Evolutionary conservation across 495 filamentous ascomycete species (phyloP), one percentile per base, ranked within the genome.

Genomic region (Trichoderma gamsii): DNA sequence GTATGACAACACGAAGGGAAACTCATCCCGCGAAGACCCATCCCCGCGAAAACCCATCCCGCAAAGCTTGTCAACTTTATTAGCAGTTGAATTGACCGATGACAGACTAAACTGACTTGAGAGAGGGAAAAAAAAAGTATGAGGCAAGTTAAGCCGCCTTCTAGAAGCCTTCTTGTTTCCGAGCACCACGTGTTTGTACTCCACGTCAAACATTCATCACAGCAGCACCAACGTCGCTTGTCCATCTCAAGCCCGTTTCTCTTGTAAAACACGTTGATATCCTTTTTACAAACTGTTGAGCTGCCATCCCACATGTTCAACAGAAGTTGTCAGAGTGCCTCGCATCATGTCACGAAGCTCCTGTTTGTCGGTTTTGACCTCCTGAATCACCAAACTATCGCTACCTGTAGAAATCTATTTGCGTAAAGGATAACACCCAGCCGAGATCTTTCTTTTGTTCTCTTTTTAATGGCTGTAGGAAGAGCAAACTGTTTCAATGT

Each of bases 131-230:
- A 38, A 38, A 9, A 38, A 38, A 7, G 8, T 38, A 7, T 9
- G 8, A 38, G 35, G 35, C 35, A 38, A 38, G 35, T 38, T 38
- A 38, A 38, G 35, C 44, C 44, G 13, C 44, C 16, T 61, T 61
- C 56, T 61, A 61, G 56, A 61, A 61, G 56, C 56, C 56, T 61
- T 61, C 56, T 32, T 25, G 27, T 32, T 32, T 16, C 1, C 56
- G 15, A 61, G 5, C 49, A 23, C 7, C 49, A 49, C 44, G 15
- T 49, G 4, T 52, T 23, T 52, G 49, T 52, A 16, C 49, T n/a
- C 21, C 49, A 9, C 49, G 4, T n/a, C 43, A 46, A 15, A 46
- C 4, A 15, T 46, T 52, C 18, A 13, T 61, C 56, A 61, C 56
- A 2, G 56, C 56, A 61, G 27, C 23, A 61, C 56, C 56, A 12